Base-by-base conservation (phyloP, 2,329 filamentous ascomycete genomes). In the Tolypocladium cylindrosporum region DNA sequence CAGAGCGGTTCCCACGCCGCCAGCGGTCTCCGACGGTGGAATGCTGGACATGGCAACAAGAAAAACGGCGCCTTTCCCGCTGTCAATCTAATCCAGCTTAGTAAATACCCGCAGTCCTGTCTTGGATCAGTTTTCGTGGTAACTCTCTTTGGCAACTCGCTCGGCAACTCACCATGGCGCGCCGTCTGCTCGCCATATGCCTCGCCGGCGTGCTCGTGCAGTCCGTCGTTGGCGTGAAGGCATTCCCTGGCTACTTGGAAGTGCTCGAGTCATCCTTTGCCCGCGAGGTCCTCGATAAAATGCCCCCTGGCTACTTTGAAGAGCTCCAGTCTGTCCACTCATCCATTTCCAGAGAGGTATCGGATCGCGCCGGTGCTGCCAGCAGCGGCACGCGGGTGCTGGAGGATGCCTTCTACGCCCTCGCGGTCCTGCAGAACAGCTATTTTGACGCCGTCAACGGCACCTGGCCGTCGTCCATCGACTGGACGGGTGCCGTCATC, bases 401-500 rank as follows among this genome's bases (percentile, higher is more conserved):
- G 1, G 72, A 77, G 39, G 71, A 82, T 60, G 76, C 86, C 24
- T 74, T 89, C 53, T 71, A 80, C 54, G 88, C 90, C 7, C 78
- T 97, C 61, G 79, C 84, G 53, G 84, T 87, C 7, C 84, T 97
- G 79, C 91, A 97, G 70, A 78, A 83, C 56, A 76, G 80, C 34
- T 96, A 91, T 73, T 97, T 94, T 69, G 80, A 85, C 53, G 74
- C 87, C 5, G 89, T 89, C 79, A 76, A 88, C 41, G 91, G 89
- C 13, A 91, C 85, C 34, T 97, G 92, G 90, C 90, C 91, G 0
- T 79, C 80, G 1, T 83, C 89, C 39, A 97, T 96, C 66, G 93
- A 97, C 75, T 97, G 93, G 93, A 97, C 93, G 0, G 87, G 86
- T 21, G 92, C 93, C 4, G 90, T 97, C 10, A 77, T 90, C 64